These are phyloP conservation scores for Reticulascus tulasneorum DNA, from an alignment of 2,329 filamentous ascomycete species.

Conservation along the genomic window DNA sequence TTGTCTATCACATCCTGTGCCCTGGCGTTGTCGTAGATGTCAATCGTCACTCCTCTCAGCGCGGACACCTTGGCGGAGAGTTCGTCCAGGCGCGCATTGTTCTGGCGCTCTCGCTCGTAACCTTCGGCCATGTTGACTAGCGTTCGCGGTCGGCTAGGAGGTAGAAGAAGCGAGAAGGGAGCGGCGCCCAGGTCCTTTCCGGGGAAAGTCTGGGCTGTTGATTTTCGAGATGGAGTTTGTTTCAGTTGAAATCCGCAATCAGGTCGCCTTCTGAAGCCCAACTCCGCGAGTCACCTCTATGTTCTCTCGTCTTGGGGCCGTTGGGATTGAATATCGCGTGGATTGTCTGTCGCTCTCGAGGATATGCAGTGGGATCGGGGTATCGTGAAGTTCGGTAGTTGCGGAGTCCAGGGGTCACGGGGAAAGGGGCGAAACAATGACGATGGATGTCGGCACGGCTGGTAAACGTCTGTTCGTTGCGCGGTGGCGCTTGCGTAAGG, in stretches of 20 bases:
- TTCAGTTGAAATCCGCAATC: too few species aligned
- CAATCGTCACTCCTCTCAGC: constrained; percentile 87
- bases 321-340: too few species aligned
- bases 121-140: constrained; percentile 61
- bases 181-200: neutral
- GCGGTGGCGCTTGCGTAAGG: too few species aligned
- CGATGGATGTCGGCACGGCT: constrained; percentile 4
- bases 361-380: too few species aligned
- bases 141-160: too few species aligned
- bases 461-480: neutral
- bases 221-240: too few species aligned
- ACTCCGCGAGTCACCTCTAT: too few species aligned
- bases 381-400: too few species aligned
- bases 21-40: constrained; percentile 95
- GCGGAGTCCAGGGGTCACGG: too few species aligned
- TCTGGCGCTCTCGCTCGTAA: constrained; percentile 81
- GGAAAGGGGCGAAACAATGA: constrained; percentile 12
- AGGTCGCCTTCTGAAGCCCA: too few species aligned
- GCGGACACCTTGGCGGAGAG: constrained; percentile 88
- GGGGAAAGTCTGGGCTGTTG: neutral
- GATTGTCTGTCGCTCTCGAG: too few species aligned
- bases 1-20: constrained; percentile 84
- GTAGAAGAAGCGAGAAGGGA: neutral
- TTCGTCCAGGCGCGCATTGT: constrained; percentile 90
- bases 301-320: too few species aligned